phyloP scores from a whole-genome alignment of 805 yeast species.

The Blastobotrys attinorum region DNA sequence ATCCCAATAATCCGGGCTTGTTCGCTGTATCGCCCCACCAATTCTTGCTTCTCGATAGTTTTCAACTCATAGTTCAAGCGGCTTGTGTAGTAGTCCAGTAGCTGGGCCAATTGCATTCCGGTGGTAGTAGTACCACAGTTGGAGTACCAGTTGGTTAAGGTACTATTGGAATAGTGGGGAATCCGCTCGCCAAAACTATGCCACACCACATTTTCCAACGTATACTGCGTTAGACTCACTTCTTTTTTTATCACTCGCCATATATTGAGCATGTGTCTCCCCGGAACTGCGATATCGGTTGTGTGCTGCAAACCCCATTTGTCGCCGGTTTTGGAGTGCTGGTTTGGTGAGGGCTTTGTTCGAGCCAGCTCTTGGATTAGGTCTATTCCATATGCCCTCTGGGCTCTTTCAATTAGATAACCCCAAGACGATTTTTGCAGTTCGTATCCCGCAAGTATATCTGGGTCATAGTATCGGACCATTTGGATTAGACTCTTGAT shows the following conservation, averaged over 20 bases:
- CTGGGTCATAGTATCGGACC: conserved; percentile 71
- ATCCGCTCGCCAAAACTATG: conserved; percentile 59
- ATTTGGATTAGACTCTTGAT: conserved; percentile 46
- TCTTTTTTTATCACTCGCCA: conserved; percentile 74
- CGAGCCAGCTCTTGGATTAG: conserved; percentile 56
- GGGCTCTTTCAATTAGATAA: conserved; percentile 57
- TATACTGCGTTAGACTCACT: conserved; percentile 54
- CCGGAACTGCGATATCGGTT: conserved; percentile 57
- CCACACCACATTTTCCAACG: conserved; percentile 67
- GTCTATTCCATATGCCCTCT: conserved; percentile 39
- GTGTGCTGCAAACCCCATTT: conserved; percentile 80
- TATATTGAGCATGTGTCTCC: conserved; percentile 75
- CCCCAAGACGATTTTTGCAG: conserved; percentile 85
- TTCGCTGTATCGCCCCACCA: conserved; percentile 65
- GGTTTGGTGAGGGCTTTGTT: conserved; percentile 28
- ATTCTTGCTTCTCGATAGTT: conserved; percentile 53
- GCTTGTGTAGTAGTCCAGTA: conserved; percentile 34
- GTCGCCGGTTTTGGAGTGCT: conserved; percentile 29
- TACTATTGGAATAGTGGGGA: conserved; percentile 49
- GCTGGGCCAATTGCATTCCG: not conserved
- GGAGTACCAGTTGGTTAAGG: conserved; percentile 43
- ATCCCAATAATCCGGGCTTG: conserved; percentile 82
- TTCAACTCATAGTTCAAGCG: conserved; percentile 39
- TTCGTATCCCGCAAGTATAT: conserved; percentile 80
- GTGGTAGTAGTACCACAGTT: conserved; percentile 6